Evolutionary conservation across 768 basidiomycete genomes (phyloP), one percentile per base, ranked within the genome.

Genomic region (Phylloporus rhodoxanthus): DNA sequence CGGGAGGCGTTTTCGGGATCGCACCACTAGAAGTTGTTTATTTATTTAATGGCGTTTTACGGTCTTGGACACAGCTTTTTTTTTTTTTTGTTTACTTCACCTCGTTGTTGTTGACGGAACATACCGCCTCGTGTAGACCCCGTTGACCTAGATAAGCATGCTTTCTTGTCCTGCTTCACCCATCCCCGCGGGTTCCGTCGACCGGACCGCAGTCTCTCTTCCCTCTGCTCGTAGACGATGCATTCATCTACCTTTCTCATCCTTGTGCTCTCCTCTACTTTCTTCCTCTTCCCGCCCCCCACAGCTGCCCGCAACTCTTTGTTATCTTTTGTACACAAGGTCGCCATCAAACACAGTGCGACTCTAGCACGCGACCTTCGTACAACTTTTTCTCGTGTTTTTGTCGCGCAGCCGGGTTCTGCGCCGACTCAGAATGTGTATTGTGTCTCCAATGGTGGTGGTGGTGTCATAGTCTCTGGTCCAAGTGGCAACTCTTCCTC

Each of bases 1-100:
- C 75, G 85, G 47, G 89, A 91, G 57, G 89, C 90, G 8, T 84
- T 91, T 52, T 77, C 80, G 9, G 77, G 81, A 37, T 81, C 82
- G 21, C 77, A 80, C 46, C 66, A 67, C 50, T 68, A 64, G 25
- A 32, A 8, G 44, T 61, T 53, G 46, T 48, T 40, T 40, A 43
- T 47, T n/a, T n/a, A 43, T 50, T 58, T 58, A 51, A 53, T 59
- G 14, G 13, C 34, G 25, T 45, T 36, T 47, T 19, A 3, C 13
- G 11, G 7, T 26, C 43, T 53, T 53, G 51, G 17, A 26, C 26
- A 11, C 1, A 3, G 33, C 8, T 36, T 26, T 5, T 13, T 17
- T 36, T 17, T 14, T n/a, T 47, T 26, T 15, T 50, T 42, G 23
- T 15, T 40, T 40, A 23, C 23, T 14, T 23, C 20, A 21, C 28